Base-by-base conservation (phyloP, 495 filamentous ascomycete genomes). In the Ramalina intermedia region DNA sequence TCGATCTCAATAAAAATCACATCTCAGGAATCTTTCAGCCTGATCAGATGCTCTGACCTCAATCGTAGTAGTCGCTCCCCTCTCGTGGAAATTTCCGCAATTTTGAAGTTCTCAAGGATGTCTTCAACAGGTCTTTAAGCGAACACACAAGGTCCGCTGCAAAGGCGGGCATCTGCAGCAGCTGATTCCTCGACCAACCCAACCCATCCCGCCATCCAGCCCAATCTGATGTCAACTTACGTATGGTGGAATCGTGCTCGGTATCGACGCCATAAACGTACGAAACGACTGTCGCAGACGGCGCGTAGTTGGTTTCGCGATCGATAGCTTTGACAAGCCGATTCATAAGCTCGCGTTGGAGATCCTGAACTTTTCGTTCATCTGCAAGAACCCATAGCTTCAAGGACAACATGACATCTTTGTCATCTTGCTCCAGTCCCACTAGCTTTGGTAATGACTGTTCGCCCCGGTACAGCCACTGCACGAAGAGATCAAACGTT, bases 401-500 rank as follows among this genome's bases (percentile, higher is more conserved):
- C 8, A 45, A 3, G 4, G 13, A 42, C 0, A 33, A 8, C 29
- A 33, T 33, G 2, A 33, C 5, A 2, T 33, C 12, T 33, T 1
- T 33, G 27, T 33, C 27, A 7, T 14, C 26, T 47, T 8, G 6
- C 6, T 6, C 4, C 24, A 37, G 16, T 29, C 6, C 21, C 11
- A 4, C 20, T 21, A 24, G 13, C 36, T 37, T 14, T 43, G 17
- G 18, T 29, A 39, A 13, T 37, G 16, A 13, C 18, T 3, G 3
- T 17, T 40, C 6, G 29, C 29, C 29, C 3, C 2, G 1, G 42
- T 48, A 57, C 11, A 57, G 47, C 55, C 51, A 57, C 46, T 55
- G 44, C 12, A 51, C 48, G 39, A 58, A 50, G 11, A 41, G 18
- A 12, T 54, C 52, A 16, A 60, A 55, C 2, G 6, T 26, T n/a